Conservation (phyloP, 2,329 filamentous ascomycete species). For the Talaromyces islandicus region DNA sequence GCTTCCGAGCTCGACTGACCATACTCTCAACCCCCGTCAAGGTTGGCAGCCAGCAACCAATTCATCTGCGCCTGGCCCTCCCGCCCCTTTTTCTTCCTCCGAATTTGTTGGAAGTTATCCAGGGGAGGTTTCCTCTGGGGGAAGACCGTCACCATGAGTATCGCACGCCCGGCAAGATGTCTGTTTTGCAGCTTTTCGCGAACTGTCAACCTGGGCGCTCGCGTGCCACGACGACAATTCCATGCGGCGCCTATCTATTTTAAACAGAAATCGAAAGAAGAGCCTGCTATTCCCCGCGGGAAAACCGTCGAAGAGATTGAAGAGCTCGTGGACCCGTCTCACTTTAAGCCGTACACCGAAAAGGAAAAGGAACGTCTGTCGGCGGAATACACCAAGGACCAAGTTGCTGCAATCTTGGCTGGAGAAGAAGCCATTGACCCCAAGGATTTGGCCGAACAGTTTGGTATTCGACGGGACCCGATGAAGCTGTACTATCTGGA, state of each 20-base stretch:
- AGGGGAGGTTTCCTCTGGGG: conserved; percentile 15
- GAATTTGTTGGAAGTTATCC: conserved; percentile 3
- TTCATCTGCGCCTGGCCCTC: not conserved
- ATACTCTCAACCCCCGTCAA: conserved; percentile 2
- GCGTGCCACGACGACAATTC: conserved; percentile 44
- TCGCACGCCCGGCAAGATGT: conserved; percentile 45
- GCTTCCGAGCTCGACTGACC: conserved; percentile 9
- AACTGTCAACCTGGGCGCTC: conserved; percentile 30
- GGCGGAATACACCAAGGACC: conserved; percentile 69
- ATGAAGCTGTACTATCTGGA: conserved; percentile 72
- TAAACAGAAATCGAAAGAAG: conserved; percentile 35
- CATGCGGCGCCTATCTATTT: conserved; percentile 38
- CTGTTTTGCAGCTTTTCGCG: conserved; percentile 45
- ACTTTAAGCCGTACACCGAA: conserved; percentile 56
- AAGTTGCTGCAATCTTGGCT: conserved; percentile 74
- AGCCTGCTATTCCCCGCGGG: conserved; percentile 20
- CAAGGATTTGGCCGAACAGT: conserved; percentile 68
- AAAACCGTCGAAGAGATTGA: conserved; percentile 19
- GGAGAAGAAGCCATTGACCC: conserved; percentile 72
- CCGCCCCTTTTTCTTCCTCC: not conserved
- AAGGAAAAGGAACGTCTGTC: conserved; percentile 59
- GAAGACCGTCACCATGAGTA: conserved; percentile 37
- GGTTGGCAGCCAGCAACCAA: conserved; percentile 2
- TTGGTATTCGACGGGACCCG: conserved; percentile 63
- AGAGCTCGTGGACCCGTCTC: conserved; percentile 18